Evolutionary conservation across 2,329 filamentous ascomycete species (phyloP).

Genomic region (Stagonosporopsis vannaccii): DNA sequence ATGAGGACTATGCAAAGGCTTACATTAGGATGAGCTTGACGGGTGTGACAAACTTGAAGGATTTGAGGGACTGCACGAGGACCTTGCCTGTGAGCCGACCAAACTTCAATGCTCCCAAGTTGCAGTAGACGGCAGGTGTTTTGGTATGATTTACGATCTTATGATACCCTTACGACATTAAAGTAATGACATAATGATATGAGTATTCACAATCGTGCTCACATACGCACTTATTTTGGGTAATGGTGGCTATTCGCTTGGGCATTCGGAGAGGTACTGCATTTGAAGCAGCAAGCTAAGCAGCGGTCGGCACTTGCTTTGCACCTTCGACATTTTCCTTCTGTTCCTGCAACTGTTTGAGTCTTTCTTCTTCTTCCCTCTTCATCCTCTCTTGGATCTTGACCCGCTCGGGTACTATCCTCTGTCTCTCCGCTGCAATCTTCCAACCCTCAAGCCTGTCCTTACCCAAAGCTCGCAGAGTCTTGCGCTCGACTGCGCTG

Average conservation of each 20-base stretch:
- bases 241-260: too few species aligned
- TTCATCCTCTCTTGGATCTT: constrained; percentile 60
- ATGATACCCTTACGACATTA: constrained; percentile 4
- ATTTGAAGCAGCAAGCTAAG: constrained; percentile 1
- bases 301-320: constrained; percentile 23
- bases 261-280: too few species aligned
- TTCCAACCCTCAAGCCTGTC: constrained; percentile 61
- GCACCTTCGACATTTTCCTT: constrained; percentile 18
- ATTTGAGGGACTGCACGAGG: constrained; percentile 39
- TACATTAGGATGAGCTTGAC: constrained; percentile 42
- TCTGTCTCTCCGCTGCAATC: constrained; percentile 59
- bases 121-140: background rate
- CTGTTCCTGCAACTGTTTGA: constrained; percentile 45
- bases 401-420: constrained; percentile 59
- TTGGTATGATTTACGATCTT: background rate
- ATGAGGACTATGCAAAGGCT: constrained; percentile 42
- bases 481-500: constrained; percentile 64
- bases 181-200: background rate
- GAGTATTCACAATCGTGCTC: background rate
- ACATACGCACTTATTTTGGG: background rate
- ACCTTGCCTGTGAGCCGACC: constrained; percentile 34
- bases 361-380: constrained; percentile 55
- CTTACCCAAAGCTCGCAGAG: constrained; percentile 58
- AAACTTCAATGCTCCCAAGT: constrained; percentile 5
- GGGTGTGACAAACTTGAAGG: constrained; percentile 33